Base-by-base conservation (phyloP, 2,329 filamentous ascomycete species). In the Dothidotthia symphoricarpi region DNA sequence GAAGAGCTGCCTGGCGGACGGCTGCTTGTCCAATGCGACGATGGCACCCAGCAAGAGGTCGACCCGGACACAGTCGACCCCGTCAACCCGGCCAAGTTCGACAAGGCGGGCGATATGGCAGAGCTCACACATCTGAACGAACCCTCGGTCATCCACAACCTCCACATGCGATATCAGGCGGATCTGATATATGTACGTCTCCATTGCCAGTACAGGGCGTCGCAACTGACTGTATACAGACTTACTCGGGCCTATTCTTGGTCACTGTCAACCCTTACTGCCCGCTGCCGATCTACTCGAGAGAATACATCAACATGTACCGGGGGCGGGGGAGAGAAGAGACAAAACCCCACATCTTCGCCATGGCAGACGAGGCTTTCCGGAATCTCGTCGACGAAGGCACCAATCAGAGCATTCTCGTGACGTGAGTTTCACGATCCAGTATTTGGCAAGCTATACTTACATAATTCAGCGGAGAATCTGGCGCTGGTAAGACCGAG, bases 21-120 rank as follows among this genome's bases (percentile, higher is more conserved):
- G 36, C 75, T 98, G 36, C 71, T 90, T 25, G 88, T 98, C 16
- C 90, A 97, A 67, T 95, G 88, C 61, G 93, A 97, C 45, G 88
- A 96, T 75, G 91, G 89, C 55, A 86, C 93, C 82, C 88, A 95
- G 81, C 84, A 88, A 53, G 86, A 95, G 62, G 84, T 93, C 34
- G 84, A 91, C 51, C 72, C 80, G 34, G 90, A 97, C 57, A 85
- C 82, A 56, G 89, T 96, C 53, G 94, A 98, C 75, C 97, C 96
- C 70, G 94, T 98, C 73, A 98, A 98, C 69, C 93, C 93, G 31
- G 91, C 91, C 60, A 98, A 98, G 67, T 98, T 98, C 71, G 93
- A 98, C 78, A 98, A 96, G 70, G 91, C 91, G 49, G 89, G 94
- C 71, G 94, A 98, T 68, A 98, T 98, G 93, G 93, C 94, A 16